Base-by-base conservation (phyloP, 2,329 filamentous ascomycete genomes). In the Ascochyta clinopodiicola region DNA sequence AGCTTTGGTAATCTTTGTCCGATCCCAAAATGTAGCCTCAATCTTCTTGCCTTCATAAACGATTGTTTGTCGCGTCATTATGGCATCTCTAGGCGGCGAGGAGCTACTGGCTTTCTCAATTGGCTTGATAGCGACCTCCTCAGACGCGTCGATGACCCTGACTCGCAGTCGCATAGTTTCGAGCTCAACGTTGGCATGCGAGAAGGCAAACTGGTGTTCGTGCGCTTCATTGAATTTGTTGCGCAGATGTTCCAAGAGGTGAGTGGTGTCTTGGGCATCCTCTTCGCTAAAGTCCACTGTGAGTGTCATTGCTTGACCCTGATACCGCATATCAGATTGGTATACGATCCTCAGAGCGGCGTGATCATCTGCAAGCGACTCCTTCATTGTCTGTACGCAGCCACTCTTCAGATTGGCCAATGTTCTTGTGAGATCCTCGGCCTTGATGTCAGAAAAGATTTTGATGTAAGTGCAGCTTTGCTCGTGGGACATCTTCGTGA, bases 81-180 rank as follows among this genome's bases (percentile, higher is more conserved):
- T 66, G 12, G 78, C 79, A 6, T 72, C 66, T 2, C 72, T 53
- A 2, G 76, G 70, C 5, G 77, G 75, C 2, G 58, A 62, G 1
- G 64, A 60, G 27, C 49, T 66, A 1, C 57, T 43, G 0, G 66
- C 66, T 21, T 70, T 61, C 38, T 74, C 67, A 32, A 70, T 63
- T 1, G 77, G 54, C 31, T 68, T 71, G n/a, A 81, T 72, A 2
- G 72, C 68, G 21, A 80, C 73, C 25, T 74, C 71, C 17, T 77
- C 73, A 0, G 79, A 80, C 5, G 69, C 75, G 58, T 81, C 80
- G 6, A 71, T 73, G 1, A 76, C 71, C 31, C 79, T 76, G 27
- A 79, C 79, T 8, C 79, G 78, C 8, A 82, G 71, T 7, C 80
- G 75, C 71, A 81, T 81, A 2, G 79, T 71, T 60, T 82, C 80